A percentile compares a stretch with the other conserved stretches of the same genome.
phyloP scores from a whole-genome alignment of 352 stramenopile species.

The Phytophthora pluvialis region DNA sequence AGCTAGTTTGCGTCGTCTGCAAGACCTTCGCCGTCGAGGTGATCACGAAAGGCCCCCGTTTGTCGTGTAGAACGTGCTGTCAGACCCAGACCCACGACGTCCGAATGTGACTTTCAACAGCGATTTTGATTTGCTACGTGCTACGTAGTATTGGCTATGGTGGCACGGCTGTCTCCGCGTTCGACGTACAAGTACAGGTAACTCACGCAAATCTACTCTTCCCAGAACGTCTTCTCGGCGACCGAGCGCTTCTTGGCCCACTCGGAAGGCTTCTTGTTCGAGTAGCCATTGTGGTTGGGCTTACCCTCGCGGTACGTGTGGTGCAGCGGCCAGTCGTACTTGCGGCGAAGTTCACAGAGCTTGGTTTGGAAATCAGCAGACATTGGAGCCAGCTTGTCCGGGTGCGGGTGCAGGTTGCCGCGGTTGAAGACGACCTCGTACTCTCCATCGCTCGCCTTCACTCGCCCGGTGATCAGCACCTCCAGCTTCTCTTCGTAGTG shows the following conservation, averaged over 20 bases:
- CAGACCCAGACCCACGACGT: neutral
- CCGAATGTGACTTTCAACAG: neutral
- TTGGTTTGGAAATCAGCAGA: slow-evolving; percentile 41
- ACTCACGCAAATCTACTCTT: slow-evolving; percentile 21
- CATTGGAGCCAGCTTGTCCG: slow-evolving; percentile 51
- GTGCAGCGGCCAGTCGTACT: slow-evolving; percentile 40
- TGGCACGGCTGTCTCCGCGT: neutral
- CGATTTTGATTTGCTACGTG: slow-evolving; percentile 18
- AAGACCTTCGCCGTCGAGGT: slow-evolving; percentile 32
- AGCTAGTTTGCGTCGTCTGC: slow-evolving; percentile 63
- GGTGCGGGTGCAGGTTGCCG: slow-evolving; percentile 63
- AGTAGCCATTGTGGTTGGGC: slow-evolving; percentile 49
- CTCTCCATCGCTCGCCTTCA: slow-evolving; percentile 15
- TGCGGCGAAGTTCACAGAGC: slow-evolving; percentile 37
- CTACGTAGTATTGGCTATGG: neutral
- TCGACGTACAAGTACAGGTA: slow-evolving; percentile 17
- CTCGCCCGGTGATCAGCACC: slow-evolving; percentile 56
- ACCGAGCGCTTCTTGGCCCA: slow-evolving; percentile 47
- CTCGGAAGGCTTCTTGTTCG: slow-evolving; percentile 52
- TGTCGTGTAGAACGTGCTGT: slow-evolving; percentile 30
- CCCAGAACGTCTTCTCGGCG: slow-evolving; percentile 42
- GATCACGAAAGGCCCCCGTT: slow-evolving; percentile 53
- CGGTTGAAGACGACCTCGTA: slow-evolving; percentile 65
- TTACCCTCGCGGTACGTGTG: slow-evolving; percentile 55
- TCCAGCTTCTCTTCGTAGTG: slow-evolving; percentile 61